Evolutionary conservation across 2,329 filamentous ascomycete genomes (phyloP), one percentile per base, ranked within the genome.

Genomic region (Botrytis aclada): DNA sequence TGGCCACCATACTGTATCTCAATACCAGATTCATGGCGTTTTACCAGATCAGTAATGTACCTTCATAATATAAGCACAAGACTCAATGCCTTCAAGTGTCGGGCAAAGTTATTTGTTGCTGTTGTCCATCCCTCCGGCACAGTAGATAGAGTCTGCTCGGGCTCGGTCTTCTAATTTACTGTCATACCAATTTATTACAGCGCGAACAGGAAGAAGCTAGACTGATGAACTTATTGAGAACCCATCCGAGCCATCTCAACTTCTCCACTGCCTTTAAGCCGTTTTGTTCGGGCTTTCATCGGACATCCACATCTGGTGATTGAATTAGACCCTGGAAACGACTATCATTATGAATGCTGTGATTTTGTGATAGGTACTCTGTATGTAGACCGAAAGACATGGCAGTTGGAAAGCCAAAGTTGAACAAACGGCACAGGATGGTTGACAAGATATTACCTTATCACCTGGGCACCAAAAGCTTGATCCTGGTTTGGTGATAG

Each of bases 401-500:
- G 32, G 45, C 7, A 29, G 22, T 22, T 34, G 39, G n/a, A 41
- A 63, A 64, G 43, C 20, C 16, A 66, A 18, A 51, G 32, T 39
- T 39, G 64, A 14, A 39, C 22, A 39, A 7, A 54, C 20, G 32
- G 16, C 2, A 51, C 2, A 29, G 3, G n/a, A 32, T 56, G 39
- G 70, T 37, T 37, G 45, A 47, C 39, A 39, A 61, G 37, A 51
- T 4, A 51, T 29, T n/a, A 56, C 51, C 51, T 29, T 18, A n/a
- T 65, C 18, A 37, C 22, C 43, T 25, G 41, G 18, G 29, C 43
- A 18, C 64, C 45, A 41, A 66, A 41, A 37, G 37, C 65, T 66
- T 41, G 37, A 71, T 60, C 47, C 70, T 66, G 37, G 47, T 66
- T 71, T 67, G 64, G 25, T 71, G 69, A 71, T 67, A 45, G 70